These are phyloP conservation scores for Pseudopithomyces maydicus DNA, from an alignment of 2,329 filamentous ascomycete genomes.

Conservation along the genomic window DNA sequence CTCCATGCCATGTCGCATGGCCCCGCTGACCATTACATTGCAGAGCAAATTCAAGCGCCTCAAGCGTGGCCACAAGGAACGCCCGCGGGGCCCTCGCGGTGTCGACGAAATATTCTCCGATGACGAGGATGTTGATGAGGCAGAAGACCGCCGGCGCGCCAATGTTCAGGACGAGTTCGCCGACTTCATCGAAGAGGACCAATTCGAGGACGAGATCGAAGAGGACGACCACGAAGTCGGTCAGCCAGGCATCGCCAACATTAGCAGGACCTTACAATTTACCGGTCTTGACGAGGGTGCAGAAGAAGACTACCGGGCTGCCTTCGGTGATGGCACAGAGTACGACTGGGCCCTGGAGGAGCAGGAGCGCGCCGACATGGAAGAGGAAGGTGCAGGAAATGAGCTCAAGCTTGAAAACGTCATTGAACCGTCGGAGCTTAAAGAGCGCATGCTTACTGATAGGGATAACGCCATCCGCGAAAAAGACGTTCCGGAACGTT, in stretches of 20 bases:
- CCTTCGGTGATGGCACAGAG: conserved; percentile 94
- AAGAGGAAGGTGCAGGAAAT: conserved; percentile 77
- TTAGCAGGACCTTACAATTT: conserved; percentile 74
- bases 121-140: conserved; percentile 78
- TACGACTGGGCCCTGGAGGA: conserved; percentile 93
- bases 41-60: conserved; percentile 94
- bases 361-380: conserved; percentile 82
- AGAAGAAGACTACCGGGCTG: conserved; percentile 92
- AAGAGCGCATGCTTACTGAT: conserved; percentile 93
- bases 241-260: conserved; percentile 73
- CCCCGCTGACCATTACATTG: conserved; percentile 19
- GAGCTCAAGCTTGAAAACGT: conserved; percentile 94
- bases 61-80: conserved; percentile 84
- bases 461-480: conserved; percentile 90
- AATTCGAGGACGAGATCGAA: conserved; percentile 80
- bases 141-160: conserved; percentile 48
- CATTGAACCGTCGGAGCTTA: conserved; percentile 93
- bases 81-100: conserved; percentile 66
- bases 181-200: conserved; percentile 97
- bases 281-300: conserved; percentile 89
- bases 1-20: conserved; percentile 2
- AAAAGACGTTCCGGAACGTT: conserved; percentile 89
- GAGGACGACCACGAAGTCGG: conserved; percentile 86
- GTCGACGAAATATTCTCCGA: conserved; percentile 95
- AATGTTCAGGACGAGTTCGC: conserved; percentile 43